A percentile compares a stretch with the other conserved stretches of the same genome.
These are phyloP conservation scores for Leccinum insigne DNA, from an alignment of 1,284 basidiomycete species.

Conservation along the genomic window DNA sequence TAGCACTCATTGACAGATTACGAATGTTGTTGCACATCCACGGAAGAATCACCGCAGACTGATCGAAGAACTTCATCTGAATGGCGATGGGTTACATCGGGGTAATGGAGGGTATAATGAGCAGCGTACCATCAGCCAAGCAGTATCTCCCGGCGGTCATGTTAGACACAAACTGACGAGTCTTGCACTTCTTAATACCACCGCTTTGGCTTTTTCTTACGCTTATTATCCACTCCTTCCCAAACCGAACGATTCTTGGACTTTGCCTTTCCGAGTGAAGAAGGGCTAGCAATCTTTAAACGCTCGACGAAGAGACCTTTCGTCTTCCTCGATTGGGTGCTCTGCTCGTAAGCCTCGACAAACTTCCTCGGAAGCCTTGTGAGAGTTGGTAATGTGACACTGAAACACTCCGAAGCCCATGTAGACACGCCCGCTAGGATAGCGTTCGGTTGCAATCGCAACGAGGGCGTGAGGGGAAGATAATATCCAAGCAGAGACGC, in stretches of 20 bases:
- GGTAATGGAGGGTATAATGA: neutral
- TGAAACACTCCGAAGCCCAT: conserved; percentile 52
- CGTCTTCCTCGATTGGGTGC: conserved; percentile 7
- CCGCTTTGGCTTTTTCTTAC: conserved; percentile 20
- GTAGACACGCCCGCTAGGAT: conserved; percentile 63
- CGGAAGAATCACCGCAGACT: neutral
- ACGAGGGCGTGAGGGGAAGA: conserved; percentile 48
- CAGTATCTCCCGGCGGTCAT: too few species aligned
- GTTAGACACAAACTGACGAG: neutral
- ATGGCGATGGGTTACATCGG: neutral
- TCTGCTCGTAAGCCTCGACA: conserved; percentile 24
- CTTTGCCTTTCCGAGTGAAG: too few species aligned
- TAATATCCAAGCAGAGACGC: conserved; percentile 81
- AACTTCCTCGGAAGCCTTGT: conserved; percentile 26
- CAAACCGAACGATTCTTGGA: conserved; percentile 1
- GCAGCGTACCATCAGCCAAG: neutral
- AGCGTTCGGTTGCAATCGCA: conserved; percentile 49
- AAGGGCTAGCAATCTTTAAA: conserved; percentile 9
- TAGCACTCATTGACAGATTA: neutral
- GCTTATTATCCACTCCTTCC: conserved; percentile 18
- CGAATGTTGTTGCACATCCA: neutral
- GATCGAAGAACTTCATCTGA: neutral
- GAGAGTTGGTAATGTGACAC: conserved; percentile 21
- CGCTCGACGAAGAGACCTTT: conserved; percentile 29
- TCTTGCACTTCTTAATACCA: conserved; percentile 17